Percentiles rank a stretch among this genome's conserved stretches.
Conservation (phyloP, 2,329 filamentous ascomycete genomes). For the Colletotrichum chrysophilum region DNA sequence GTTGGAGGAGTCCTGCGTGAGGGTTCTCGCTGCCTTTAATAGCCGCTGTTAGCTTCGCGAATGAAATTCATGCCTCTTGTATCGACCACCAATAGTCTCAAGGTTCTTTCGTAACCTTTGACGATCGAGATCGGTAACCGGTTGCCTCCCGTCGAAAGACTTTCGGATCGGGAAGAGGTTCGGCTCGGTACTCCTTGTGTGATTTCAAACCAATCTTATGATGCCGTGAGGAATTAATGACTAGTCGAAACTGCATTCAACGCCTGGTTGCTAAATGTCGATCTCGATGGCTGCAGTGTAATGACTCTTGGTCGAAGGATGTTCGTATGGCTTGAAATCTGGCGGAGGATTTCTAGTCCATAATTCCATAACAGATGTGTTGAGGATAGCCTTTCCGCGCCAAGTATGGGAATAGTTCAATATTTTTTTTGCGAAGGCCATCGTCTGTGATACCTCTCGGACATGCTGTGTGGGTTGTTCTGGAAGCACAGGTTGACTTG, state of each 20-base stretch:
- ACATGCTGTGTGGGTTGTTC: accelerated
- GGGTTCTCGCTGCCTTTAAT: not conserved
- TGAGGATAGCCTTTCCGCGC: not conserved
- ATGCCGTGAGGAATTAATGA: not conserved
- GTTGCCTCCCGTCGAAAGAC: not conserved
- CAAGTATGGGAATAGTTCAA: not conserved
- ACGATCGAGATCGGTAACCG: not conserved
- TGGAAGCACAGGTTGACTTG: not conserved
- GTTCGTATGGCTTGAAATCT: not conserved
- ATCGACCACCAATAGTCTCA: not conserved
- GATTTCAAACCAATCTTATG: not conserved
- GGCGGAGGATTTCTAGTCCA: not conserved
- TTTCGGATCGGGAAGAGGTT: not conserved
- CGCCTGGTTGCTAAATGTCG: accelerated
- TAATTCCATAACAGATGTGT: accelerated
- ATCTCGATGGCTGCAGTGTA: not conserved
- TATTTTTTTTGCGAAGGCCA: not conserved
- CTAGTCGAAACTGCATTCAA: not conserved
- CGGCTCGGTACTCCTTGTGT: not conserved
- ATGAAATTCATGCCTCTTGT: not conserved
- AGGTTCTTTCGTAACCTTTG: not conserved
- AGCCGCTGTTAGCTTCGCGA: not conserved
- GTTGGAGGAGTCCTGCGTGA: not conserved
- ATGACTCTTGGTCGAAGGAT: not conserved
- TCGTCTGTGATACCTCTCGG: not conserved